These are phyloP conservation scores for Durusdinium trenchii DNA, from an alignment of 73 alveolate species.

Conservation along the genomic window DNA sequence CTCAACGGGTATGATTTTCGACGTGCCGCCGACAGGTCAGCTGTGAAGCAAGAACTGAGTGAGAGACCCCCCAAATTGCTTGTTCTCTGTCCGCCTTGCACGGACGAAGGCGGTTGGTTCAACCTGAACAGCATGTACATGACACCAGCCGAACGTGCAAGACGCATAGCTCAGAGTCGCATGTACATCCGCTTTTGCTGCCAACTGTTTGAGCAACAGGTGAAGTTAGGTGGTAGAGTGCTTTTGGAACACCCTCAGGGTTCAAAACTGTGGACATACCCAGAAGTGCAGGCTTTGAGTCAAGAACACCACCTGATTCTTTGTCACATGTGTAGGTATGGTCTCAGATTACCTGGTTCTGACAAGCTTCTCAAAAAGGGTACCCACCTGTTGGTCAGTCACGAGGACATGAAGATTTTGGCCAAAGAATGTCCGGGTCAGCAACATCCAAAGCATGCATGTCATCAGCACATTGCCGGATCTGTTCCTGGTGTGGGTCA, in stretches of 20 bases:
- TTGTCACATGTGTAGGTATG: neutral
- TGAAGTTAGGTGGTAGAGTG: neutral
- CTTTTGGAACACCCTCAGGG: neutral
- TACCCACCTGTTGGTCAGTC: neutral
- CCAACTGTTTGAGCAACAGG: neutral
- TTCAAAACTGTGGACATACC: neutral
- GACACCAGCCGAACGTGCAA: neutral
- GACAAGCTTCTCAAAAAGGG: neutral
- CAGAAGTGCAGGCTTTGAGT: neutral
- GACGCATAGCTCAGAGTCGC: neutral
- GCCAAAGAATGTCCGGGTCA: neutral
- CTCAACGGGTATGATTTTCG: neutral
- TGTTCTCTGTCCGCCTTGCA: neutral
- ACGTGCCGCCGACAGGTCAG: neutral
- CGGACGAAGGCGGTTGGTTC: neutral
- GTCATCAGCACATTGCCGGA: neutral
- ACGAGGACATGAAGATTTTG: neutral
- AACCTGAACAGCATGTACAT: neutral
- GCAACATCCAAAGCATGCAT: neutral
- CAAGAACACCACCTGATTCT: neutral
- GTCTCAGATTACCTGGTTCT: neutral
- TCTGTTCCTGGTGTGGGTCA: neutral
- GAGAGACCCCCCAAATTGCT: neutral
- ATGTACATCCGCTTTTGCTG: neutral
- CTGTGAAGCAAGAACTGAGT: neutral